Evolutionary conservation across 495 filamentous ascomycete species (phyloP).

Genomic region (Articulospora tetracladia): DNA sequence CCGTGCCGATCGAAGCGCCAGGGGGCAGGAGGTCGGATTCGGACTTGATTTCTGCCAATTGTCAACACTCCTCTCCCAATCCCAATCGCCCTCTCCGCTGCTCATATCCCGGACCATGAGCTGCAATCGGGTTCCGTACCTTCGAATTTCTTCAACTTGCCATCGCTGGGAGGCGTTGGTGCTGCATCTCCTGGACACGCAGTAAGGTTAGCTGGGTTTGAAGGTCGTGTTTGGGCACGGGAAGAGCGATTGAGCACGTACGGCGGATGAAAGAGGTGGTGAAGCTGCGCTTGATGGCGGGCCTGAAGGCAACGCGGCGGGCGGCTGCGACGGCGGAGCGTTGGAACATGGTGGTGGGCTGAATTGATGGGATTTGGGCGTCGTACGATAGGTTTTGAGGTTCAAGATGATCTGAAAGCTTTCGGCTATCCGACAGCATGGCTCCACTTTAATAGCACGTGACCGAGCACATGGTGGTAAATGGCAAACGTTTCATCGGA

Average conservation of each 20-base stretch:
- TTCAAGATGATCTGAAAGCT: not conserved
- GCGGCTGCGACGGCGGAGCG: conserved; percentile 71
- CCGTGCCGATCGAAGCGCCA: conserved; percentile 74
- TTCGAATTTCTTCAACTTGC: conserved; percentile 27
- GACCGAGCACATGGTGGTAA: no score
- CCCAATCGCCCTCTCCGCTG: not conserved
- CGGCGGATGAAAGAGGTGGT: conserved; percentile 53
- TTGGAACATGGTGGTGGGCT: conserved; percentile 67
- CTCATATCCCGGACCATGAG: not conserved
- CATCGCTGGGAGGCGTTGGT: conserved; percentile 10
- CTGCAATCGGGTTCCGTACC: no score
- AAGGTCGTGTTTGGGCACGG: conserved; percentile 26
- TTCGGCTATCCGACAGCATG: not conserved
- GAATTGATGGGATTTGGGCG: not conserved
- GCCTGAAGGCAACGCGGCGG: conserved; percentile 62
- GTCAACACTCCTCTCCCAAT: not conserved
- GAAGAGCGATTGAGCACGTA: conserved; percentile 46
- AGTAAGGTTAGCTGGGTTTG: conserved; percentile 35
- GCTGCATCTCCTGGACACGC: conserved; percentile 19
- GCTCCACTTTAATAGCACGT: not conserved
- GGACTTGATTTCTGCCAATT: conserved; percentile 68
- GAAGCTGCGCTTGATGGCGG: conserved; percentile 55
- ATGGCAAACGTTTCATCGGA: no score
- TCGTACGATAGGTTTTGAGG: not conserved
- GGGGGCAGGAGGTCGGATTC: conserved; percentile 79